Percentiles rank a stretch among this genome's conserved stretches.
phyloP scores from a whole-genome alignment of 2,329 filamentous ascomycete genomes.

The Aspergillus quadricinctus region DNA sequence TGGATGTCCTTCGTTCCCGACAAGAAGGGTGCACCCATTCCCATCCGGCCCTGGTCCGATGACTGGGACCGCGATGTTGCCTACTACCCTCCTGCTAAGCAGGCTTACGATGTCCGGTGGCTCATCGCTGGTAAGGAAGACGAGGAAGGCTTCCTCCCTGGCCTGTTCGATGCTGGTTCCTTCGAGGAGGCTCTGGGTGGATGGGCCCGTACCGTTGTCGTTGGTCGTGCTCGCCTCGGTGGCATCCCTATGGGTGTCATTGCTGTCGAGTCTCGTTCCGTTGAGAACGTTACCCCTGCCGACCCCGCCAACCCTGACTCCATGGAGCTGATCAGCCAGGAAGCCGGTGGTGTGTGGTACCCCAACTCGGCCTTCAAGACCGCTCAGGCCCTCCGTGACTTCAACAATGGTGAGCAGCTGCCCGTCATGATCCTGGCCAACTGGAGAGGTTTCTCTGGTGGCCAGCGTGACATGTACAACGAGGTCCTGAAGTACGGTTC shows the following conservation, averaged over 20 bases:
- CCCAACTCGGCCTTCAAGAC: constrained; percentile 99
- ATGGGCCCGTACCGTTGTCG: constrained; percentile 95
- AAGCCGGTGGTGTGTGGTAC: constrained; percentile 99
- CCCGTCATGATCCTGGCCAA: constrained; percentile 99
- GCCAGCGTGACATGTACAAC: constrained; percentile 99
- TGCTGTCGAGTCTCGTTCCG: constrained; percentile 87
- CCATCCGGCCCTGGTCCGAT: constrained; percentile 82
- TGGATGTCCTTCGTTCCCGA: constrained; percentile 98
- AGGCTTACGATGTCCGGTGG: constrained; percentile 88
- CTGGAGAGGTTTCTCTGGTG: constrained; percentile 99
- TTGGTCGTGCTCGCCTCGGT: constrained; percentile 91
- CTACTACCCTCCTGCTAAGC: constrained; percentile 74
- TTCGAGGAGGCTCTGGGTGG: constrained; percentile 96
- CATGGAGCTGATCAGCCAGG: constrained; percentile 88
- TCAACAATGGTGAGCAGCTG: constrained; percentile 98
- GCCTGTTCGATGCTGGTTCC: constrained; percentile 93
- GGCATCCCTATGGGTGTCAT: constrained; percentile 99
- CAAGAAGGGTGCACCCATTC: constrained; percentile 86
- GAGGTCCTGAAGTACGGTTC: constrained; percentile 99
- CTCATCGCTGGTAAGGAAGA: constrained; percentile 86
- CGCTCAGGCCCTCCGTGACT: constrained; percentile 95
- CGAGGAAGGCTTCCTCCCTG: constrained; percentile 76
- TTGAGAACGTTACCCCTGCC: constrained; percentile 94
- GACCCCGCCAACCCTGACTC: constrained; percentile 98
- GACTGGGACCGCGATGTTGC: constrained; percentile 88